A percentile compares a stretch with the other conserved stretches of the same genome.
Conservation (phyloP, 306 rosid species). For the Quillaja saponaria region DNA sequence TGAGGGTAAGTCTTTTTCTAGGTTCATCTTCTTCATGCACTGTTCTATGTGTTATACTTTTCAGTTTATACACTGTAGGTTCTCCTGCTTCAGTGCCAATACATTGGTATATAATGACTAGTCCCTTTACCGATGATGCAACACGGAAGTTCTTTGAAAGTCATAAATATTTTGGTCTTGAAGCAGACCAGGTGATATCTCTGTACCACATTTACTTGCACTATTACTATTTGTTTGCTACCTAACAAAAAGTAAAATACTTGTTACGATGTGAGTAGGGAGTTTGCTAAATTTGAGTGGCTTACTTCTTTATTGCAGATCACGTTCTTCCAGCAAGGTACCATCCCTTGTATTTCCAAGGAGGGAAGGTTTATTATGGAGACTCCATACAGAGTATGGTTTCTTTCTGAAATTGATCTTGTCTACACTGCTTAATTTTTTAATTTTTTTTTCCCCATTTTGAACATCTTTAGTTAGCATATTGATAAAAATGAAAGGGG, state of each 20-base stretch:
- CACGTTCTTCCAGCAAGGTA: slow-evolving; percentile 96
- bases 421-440: slow-evolving; percentile 6
- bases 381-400: slow-evolving; percentile 70
- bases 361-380: slow-evolving; percentile 96
- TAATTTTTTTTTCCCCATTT: slow-evolving; percentile 19
- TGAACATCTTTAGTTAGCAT: slow-evolving; percentile 10
- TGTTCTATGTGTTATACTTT: slow-evolving; percentile 19
- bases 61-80: slow-evolving; percentile 43
- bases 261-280: too few relatives aligned
- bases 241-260: background rate
- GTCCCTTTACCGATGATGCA: slow-evolving; percentile 93
- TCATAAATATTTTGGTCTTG: slow-evolving; percentile 87
- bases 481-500: slow-evolving; percentile 11
- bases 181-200: slow-evolving; percentile 75
- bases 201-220: background rate
- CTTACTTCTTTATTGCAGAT: slow-evolving; percentile 53
- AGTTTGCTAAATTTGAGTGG: slow-evolving; percentile 36
- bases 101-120: slow-evolving; percentile 98
- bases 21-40: slow-evolving; percentile 28
- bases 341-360: slow-evolving; percentile 91
- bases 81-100: slow-evolving; percentile 62
- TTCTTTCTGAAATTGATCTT: slow-evolving; percentile 25
- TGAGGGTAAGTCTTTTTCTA: slow-evolving; percentile 51
- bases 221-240: slow-evolving; percentile 7
- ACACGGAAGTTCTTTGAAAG: slow-evolving; percentile 84